Percentiles rank a stretch among this genome's conserved stretches.
Evolutionary conservation across 2,329 filamentous ascomycete genomes (phyloP).

Genomic region (Epichloe gansuensis): DNA sequence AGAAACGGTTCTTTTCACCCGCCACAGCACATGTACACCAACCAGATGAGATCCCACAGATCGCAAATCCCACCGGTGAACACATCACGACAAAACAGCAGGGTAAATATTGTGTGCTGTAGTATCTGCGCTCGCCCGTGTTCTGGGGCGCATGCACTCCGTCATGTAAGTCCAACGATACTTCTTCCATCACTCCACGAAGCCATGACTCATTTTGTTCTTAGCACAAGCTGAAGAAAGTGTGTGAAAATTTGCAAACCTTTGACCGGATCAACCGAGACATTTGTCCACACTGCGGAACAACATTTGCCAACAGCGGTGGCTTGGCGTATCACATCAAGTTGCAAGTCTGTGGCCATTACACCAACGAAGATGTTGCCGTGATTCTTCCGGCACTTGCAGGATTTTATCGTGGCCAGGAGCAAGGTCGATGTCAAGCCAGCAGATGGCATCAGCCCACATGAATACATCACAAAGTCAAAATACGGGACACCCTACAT

Average conservation of each 20-base stretch:
- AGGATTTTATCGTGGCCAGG: conserved; percentile 1
- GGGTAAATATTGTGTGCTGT: conserved; percentile 14
- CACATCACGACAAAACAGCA: background rate
- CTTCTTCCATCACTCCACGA: background rate
- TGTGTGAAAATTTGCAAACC: conserved; percentile 12
- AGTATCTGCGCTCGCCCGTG: conserved; percentile 23
- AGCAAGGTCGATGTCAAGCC: background rate
- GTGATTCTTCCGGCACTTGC: conserved; percentile 1
- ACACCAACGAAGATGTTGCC: conserved; percentile 12
- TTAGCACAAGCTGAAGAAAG: conserved; percentile 18
- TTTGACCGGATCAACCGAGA: conserved; percentile 16
- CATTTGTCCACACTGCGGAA: conserved; percentile 33
- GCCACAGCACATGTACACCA: background rate
- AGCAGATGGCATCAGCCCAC: background rate
- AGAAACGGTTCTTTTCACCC: background rate
- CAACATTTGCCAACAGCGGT: conserved; percentile 27
- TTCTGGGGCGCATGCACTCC: conserved; percentile 17
- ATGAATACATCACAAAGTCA: background rate
- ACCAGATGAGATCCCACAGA: background rate
- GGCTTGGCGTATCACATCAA: conserved; percentile 33
- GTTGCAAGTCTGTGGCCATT: conserved; percentile 34
- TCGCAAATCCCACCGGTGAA: background rate
- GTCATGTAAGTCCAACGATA: conserved; percentile 17
- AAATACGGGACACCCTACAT: background rate
- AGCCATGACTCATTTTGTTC: conserved; percentile 6